Base-by-base conservation (phyloP, 164 flowering plant species). In the Liriodendron chinense region DNA sequence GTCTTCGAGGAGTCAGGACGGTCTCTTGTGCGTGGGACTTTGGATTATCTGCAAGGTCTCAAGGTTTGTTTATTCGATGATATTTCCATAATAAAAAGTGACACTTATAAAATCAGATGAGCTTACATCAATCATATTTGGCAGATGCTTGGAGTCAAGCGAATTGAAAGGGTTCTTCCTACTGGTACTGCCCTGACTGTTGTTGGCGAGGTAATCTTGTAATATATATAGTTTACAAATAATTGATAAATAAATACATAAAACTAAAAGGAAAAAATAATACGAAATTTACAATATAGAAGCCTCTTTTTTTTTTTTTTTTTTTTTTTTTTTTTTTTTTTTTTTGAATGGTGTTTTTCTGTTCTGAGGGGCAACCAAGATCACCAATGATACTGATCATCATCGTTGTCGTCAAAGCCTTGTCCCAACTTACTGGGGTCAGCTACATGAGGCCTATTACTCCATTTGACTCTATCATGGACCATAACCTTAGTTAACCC, bases 121-220 rank as follows among this genome's bases (percentile, higher is more conserved):
- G 3, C 59, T 75, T 56, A 57, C 76, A 47, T 48, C 20, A 43
- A 48, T 67, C 79, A 16, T 77, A n/a, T 72, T 64, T 76, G 70
- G 63, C 80, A 96, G 99, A 96, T 96, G 97, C 98, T 96, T 81
- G 99, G 99, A 73, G 94, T 96, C 72, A 96, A 93, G 85, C 87
- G 96, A 24, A 89, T 89, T 84, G 99, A 94, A 74, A 88, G 98
- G 22, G 97, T 94, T 74, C 97, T 96, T 82, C 97, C 99, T 10
- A 85, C 89, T 74, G 98, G 99, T 53, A 86, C 97, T 64, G 83
- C 97, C 66, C 88, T 96, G 86, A 96, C 97, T 23, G 94, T 92
- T 56, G 98, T 96, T 83, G 99, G 99, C 22, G 96, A 96, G 99
- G 99, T 96, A 92, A 74, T 72, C 65, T 72, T 66, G 9, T 6